Base-by-base conservation (phyloP, 352 stramenopile genomes). In the Phytophthora pinifolia region DNA sequence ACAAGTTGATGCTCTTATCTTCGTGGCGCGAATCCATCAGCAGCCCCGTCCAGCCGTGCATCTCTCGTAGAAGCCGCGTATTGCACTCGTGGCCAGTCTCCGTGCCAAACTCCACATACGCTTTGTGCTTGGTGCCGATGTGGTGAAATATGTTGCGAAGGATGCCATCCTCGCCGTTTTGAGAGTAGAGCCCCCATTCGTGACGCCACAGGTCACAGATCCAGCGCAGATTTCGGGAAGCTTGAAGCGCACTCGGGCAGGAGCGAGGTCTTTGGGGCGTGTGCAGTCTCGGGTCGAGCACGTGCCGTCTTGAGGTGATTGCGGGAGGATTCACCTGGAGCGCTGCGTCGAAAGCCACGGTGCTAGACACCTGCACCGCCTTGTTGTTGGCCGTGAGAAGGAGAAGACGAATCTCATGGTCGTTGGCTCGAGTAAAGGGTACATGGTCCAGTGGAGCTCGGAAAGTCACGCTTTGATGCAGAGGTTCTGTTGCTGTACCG, bases 111-210 rank as follows among this genome's bases (percentile, higher is more conserved):
- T 91, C 81, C 9, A 89, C 79, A 51, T 80, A 89, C 8, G 63
- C 53, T 20, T 59, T 59, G 17, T 66, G 45, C 5, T 56, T 58
- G 9, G 51, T 67, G 18, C 70, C 71, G 32, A 89, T 64, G 38
- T 79, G 48, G 36, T 66, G 46, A 53, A 89, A 92, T 32, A 92
- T 83, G 10, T 73, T 61, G 31, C 46, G 47, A 25, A 92, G 45
- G 20, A 92, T 67, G 15, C 79, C 81, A 51, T 88, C 81, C 50
- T 92, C 79, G 9, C 81, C 81, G 36, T 92, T 92, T 34, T 88
- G 81, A 0, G 79, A 89, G 54, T 54, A 84, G 5, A 66, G 30
- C 1, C 76, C 81, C 74, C 72, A 89, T 37, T 92, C 79, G 51
- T 88, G 74, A 14, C 69, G 63, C 70, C 71, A 88, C 20, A 88